Conservation (phyloP, 2,329 filamentous ascomycete genomes). For the Aspergillus sp. region DNA sequence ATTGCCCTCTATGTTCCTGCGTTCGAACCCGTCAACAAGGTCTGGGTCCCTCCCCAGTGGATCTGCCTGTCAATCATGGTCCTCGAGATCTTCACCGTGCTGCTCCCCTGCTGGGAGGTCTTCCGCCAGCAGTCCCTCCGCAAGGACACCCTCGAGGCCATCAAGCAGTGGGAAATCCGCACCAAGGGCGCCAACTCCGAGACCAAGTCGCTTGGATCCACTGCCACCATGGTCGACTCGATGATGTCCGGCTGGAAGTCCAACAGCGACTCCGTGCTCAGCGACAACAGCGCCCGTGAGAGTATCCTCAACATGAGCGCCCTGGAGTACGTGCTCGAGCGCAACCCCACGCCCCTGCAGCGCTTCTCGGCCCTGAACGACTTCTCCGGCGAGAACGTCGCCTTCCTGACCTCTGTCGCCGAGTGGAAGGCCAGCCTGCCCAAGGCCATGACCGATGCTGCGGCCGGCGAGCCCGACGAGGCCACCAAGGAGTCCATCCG, state of each 20-base stretch:
- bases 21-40: constrained; percentile 54
- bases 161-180: constrained; percentile 41
- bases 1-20: constrained; percentile 54
- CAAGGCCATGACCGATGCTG: constrained; percentile 21
- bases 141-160: constrained; percentile 36
- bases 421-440: constrained; percentile 52
- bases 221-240: constrained; percentile 30
- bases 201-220: constrained; percentile 29
- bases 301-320: constrained; percentile 61
- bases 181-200: constrained; percentile 25
- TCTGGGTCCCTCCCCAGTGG: constrained; percentile 63
- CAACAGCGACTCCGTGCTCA: constrained; percentile 40
- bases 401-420: constrained; percentile 60
- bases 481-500: constrained; percentile 38
- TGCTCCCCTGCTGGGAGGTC: constrained; percentile 63
- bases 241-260: constrained; percentile 30
- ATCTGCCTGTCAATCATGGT: constrained; percentile 61
- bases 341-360: constrained; percentile 60
- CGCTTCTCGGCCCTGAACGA: constrained; percentile 65
- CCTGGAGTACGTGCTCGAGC: constrained; percentile 60
- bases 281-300: constrained; percentile 37
- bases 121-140: constrained; percentile 35
- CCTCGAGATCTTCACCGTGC: constrained; percentile 64
- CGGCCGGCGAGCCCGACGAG: constrained; percentile 23
- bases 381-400: constrained; percentile 71